Conservation (phyloP, 768 basidiomycete genomes). For the Termitomyces sp. region DNA sequence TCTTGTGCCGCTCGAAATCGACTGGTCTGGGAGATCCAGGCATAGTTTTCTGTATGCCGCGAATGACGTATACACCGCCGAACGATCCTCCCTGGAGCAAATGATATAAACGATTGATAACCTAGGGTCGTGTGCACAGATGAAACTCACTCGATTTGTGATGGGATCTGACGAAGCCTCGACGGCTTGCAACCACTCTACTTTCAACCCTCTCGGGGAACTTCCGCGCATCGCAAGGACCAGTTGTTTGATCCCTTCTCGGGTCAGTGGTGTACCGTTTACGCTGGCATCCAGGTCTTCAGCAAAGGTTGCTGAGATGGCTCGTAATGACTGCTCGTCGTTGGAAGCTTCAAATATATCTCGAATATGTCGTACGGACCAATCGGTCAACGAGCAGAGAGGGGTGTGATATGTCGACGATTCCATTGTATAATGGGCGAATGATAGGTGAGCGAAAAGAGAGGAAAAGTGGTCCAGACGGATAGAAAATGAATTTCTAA, state of each 20-base stretch:
- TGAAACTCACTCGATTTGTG: constrained; percentile 34
- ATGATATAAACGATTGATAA: not conserved
- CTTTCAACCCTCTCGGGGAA: constrained; percentile 32
- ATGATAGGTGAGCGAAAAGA: not conserved
- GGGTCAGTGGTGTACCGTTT: constrained; percentile 37
- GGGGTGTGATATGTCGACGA: constrained; percentile 6
- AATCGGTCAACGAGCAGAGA: constrained; percentile 38
- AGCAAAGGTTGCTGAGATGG: constrained; percentile 41
- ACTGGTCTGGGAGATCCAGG: constrained; percentile 25
- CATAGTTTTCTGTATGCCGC: constrained; percentile 35
- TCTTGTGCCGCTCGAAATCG: constrained; percentile 44
- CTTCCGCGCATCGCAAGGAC: constrained; percentile 36
- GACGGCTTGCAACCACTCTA: constrained; percentile 44
- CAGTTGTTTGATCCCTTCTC: constrained; percentile 32
- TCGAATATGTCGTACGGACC: constrained; percentile 45
- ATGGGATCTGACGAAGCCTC: constrained; percentile 34
- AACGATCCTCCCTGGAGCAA: constrained; percentile 38
- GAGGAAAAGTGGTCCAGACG: not conserved
- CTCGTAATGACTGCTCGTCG: constrained; percentile 34
- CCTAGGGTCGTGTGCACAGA: not conserved
- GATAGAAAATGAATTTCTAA: not conserved
- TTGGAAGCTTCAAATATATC: constrained; percentile 43
- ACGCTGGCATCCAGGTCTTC: constrained; percentile 30
- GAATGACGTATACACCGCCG: constrained; percentile 45
- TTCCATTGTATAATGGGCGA: constrained; percentile 8